Conservation (phyloP, 2,329 filamentous ascomycete species). For the Podosphaera aphanis region DNA sequence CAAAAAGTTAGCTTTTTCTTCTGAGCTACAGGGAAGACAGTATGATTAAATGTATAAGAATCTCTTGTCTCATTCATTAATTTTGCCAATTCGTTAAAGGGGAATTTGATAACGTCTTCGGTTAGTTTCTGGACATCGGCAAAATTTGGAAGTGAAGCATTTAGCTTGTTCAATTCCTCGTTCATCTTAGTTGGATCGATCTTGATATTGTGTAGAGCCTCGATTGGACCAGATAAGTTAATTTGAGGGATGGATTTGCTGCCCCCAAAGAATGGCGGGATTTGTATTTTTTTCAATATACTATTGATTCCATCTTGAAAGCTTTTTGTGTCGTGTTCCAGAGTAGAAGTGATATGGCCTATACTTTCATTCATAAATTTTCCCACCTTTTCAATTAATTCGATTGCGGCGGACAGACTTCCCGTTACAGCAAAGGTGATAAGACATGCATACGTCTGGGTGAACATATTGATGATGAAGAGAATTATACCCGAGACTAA, state of each 20-base stretch:
- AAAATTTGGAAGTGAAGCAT: slow-evolving; percentile 62
- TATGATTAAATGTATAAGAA: slow-evolving; percentile 54
- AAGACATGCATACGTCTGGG: slow-evolving; percentile 72
- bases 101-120: slow-evolving; percentile 45
- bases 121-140: slow-evolving; percentile 65
- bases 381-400: slow-evolving; percentile 34
- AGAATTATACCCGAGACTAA: slow-evolving; percentile 71
- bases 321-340: slow-evolving; percentile 24
- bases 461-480: slow-evolving; percentile 81
- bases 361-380: slow-evolving; percentile 34
- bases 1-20: slow-evolving; percentile 76
- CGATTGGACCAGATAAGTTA: slow-evolving; percentile 40
- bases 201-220: slow-evolving; percentile 44
- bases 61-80: slow-evolving; percentile 49
- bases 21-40: slow-evolving; percentile 57
- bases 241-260: slow-evolving; percentile 26
- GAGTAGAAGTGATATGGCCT: slow-evolving; percentile 21
- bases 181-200: slow-evolving; percentile 45
- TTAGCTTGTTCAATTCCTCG: slow-evolving; percentile 45
- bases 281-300: slow-evolving; percentile 31
- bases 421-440: slow-evolving; percentile 65
- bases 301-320: slow-evolving; percentile 33
- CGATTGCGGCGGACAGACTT: slow-evolving; percentile 46
- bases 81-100: slow-evolving; percentile 58
- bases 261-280: slow-evolving; percentile 22